phyloP scores from a whole-genome alignment of 106 monocot genomes.

The Allium fistulosum region DNA sequence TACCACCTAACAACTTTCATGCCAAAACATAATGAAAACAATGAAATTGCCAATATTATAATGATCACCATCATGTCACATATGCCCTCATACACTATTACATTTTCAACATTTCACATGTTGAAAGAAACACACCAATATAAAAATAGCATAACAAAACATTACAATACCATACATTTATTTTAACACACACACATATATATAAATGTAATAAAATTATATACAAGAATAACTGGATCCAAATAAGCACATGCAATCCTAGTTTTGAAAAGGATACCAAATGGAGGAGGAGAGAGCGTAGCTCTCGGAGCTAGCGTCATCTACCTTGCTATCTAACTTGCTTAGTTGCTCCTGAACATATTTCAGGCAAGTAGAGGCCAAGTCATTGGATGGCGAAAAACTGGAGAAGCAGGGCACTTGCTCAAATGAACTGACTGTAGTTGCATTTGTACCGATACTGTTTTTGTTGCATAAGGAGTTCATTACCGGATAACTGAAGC shows the following conservation, averaged over 20 bases:
- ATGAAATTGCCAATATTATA: too few species aligned
- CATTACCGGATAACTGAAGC: background rate
- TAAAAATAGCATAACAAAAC: background rate
- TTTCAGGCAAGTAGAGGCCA: constrained; percentile 8
- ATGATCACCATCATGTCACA: too few species aligned
- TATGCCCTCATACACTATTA: too few species aligned
- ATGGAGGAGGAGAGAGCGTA: constrained; percentile 6
- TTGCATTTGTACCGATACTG: background rate
- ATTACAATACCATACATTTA: background rate
- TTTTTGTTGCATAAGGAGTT: constrained; percentile 26
- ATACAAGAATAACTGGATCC: background rate
- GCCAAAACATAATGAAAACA: background rate
- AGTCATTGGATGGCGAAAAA: constrained; percentile 4
- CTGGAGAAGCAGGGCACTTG: constrained; percentile 99
- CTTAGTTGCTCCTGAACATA: constrained; percentile 38
- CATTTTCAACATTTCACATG: too few species aligned
- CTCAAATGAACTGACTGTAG: constrained; percentile 29
- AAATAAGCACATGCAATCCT: background rate
- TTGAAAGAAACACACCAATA: too few species aligned
- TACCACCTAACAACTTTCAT: background rate
- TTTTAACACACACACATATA: background rate
- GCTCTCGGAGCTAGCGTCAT: constrained; percentile 5
- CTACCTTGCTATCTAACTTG: constrained; percentile 14
- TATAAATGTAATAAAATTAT: background rate
- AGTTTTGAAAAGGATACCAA: constrained; percentile 7